Evolutionary conservation across 768 basidiomycete genomes (phyloP), one percentile per base, ranked within the genome.

Genomic region (Termitomyces sp.): DNA sequence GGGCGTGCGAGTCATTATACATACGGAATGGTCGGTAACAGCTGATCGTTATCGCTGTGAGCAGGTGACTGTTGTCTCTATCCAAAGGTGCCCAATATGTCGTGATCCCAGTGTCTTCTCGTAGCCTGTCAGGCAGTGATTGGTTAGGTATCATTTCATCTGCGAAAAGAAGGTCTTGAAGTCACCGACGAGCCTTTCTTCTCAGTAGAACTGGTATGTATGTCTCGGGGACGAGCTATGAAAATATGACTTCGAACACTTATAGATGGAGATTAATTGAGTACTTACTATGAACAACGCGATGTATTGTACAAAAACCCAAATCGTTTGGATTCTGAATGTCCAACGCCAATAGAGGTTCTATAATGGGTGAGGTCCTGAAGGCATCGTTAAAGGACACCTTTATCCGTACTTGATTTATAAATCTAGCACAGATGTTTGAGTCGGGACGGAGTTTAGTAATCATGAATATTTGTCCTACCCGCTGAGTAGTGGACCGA

Each of bases 331-430:
- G 15, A 87, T 70, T 55, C 84, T 82, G 70, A 85, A 94, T 0
- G 89, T 89, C 91, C 90, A 93, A 57, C 87, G 70, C 88, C 87
- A 89, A 46, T 77, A 63, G 1, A 77, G 59, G 61, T 85, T 73
- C 80, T 88, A 44, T n/a, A 5, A 50, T 31, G 28, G 17, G 37
- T 50, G 17, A 50, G 17, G n/a, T 38, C 17, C 23, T 28, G 9
- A 38, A 38, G 23, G 2, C 9, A 5, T 50, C 17, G 11, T 3
- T 11, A 14, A 14, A 5, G 26, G 50, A 17, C 26, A 30, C 23
- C 12, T 15, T 38, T 5, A 21, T 50, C 8, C 73, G 53, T 45
- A 81, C 82, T 67, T 87, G 80, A 63, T 87, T 89, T 63, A 91
- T 86, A 67, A 90, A 89, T 19, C 86, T 73, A 45, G 47, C 46